Conservation (phyloP, 805 yeast species). For the Hanseniaspora meyeri region DNA sequence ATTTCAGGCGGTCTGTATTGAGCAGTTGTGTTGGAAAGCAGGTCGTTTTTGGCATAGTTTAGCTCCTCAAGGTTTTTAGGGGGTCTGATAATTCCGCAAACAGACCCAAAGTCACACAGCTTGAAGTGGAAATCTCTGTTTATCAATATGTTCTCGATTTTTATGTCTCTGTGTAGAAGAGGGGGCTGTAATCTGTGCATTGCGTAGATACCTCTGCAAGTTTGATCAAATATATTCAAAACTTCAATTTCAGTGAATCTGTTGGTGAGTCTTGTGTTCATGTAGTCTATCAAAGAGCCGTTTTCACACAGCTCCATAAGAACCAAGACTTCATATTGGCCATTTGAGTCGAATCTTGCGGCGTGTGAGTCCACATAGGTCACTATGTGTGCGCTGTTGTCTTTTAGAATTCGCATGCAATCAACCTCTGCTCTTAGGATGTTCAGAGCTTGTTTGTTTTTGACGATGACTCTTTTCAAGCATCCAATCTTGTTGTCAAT, state of each 20-base stretch:
- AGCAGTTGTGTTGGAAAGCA: constrained; percentile 70
- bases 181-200: constrained; percentile 67
- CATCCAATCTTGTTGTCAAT: constrained; percentile 55
- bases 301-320: constrained; percentile 70
- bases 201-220: constrained; percentile 61
- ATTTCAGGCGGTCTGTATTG: constrained; percentile 79
- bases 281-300: constrained; percentile 65
- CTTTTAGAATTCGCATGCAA: constrained; percentile 82
- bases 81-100: constrained; percentile 50
- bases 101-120: constrained; percentile 74
- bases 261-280: constrained; percentile 59
- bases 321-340: constrained; percentile 62
- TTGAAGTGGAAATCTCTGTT: constrained; percentile 48
- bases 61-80: constrained; percentile 54
- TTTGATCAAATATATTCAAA: constrained; percentile 52
- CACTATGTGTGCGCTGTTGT: constrained; percentile 60
- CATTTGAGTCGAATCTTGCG: constrained; percentile 45
- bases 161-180: constrained; percentile 65
- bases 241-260: constrained; percentile 59
- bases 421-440: constrained; percentile 88
- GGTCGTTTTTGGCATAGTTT: constrained; percentile 48
- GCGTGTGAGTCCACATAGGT: constrained; percentile 94
- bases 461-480: constrained; percentile 88
- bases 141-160: constrained; percentile 67
- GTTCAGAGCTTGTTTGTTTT: constrained; percentile 73